Evolutionary conservation across 2,329 filamentous ascomycete genomes (phyloP).

Genomic region (Colletotrichum caudatum): DNA sequence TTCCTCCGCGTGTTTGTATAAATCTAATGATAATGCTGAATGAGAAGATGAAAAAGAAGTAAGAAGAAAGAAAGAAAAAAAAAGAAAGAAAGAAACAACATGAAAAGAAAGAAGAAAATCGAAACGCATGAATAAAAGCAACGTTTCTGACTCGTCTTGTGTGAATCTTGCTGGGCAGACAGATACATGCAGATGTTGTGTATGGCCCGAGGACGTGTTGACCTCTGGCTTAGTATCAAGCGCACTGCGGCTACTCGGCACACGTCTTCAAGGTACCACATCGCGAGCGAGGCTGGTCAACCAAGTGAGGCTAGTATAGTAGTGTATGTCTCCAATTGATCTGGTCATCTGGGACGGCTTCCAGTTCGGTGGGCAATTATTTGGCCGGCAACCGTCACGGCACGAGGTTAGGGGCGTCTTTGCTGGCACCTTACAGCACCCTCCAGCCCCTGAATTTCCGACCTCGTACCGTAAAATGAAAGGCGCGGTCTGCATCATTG

Average conservation of each 20-base stretch:
- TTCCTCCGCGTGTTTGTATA: conserved; percentile 66
- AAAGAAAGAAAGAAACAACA: neutral
- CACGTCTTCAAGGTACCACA: neutral
- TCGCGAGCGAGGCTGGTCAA: neutral
- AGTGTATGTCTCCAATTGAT: neutral
- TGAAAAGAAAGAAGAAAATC: neutral
- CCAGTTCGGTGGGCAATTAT: neutral
- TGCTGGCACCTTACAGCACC: neutral
- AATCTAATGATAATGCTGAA: conserved; percentile 40
- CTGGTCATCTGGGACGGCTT: neutral
- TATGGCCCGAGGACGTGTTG: neutral
- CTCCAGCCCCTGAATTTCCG: neutral
- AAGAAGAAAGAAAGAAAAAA: neutral
- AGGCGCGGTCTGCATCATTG: neutral
- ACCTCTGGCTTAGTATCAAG: neutral
- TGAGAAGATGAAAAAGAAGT: neutral
- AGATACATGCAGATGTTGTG: neutral
- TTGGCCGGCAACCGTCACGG: neutral
- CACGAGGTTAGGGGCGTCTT: neutral
- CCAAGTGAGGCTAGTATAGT: neutral
- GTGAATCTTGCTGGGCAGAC: neutral
- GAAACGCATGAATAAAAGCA: neutral
- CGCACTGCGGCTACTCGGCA: neutral
- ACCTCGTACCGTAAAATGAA: no score
- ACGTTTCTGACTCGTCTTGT: neutral